Percentiles rank a stretch among this genome's conserved stretches.
Evolutionary conservation across 441 rosid species (phyloP).

Genomic region (Erodium trifolium): DNA sequence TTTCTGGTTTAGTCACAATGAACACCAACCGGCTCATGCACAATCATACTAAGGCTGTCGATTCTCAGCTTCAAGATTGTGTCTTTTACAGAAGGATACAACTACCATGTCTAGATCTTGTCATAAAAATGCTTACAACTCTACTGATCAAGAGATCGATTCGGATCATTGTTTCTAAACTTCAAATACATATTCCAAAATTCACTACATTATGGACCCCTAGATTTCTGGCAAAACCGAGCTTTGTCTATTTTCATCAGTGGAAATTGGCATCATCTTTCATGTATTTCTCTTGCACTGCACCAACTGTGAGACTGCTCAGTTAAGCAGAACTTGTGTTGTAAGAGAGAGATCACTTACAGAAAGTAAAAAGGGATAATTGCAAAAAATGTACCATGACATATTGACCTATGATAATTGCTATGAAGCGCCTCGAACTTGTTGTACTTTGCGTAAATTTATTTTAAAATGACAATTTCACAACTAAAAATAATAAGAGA

Average conservation of each 20-base stretch:
- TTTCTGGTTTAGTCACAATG: no score
- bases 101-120: not conserved
- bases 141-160: no score
- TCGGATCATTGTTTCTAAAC: not conserved
- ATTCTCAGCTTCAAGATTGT: not conserved
- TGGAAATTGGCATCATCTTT: conserved; percentile 34
- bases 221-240: not conserved
- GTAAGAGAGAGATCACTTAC: not conserved
- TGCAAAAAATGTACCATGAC: no score
- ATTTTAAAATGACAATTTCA: no score
- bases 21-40: no score
- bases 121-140: not conserved
- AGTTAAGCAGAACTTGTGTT: conserved; percentile 42
- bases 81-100: not conserved
- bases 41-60: not conserved
- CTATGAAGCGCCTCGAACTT: no score
- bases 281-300: conserved; percentile 86
- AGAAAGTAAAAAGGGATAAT: no score
- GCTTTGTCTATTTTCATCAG: conserved; percentile 6
- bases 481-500: no score
- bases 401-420: no score
- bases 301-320: conserved; percentile 50
- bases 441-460: no score
- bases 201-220: not conserved
- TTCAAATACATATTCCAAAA: not conserved